A percentile compares a stretch with the other conserved stretches of the same genome.
These are phyloP conservation scores for Rhodosporidiobolus odoratus DNA, from an alignment of 768 basidiomycete species.

Conservation along the genomic window DNA sequence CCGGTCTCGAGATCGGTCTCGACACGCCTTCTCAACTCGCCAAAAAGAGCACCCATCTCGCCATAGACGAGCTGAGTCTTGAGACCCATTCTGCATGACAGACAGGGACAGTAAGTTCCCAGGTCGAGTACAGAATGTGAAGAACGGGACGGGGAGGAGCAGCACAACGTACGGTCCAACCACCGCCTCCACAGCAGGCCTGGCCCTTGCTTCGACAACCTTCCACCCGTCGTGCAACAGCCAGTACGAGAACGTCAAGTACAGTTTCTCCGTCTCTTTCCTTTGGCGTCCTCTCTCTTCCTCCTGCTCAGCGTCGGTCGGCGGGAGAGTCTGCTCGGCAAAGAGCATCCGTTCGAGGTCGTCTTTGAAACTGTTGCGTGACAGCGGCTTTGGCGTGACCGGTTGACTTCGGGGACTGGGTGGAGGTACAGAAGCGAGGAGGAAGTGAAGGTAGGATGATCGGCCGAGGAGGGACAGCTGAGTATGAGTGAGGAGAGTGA, in stretches of 20 bases:
- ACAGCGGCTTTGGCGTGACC: neutral
- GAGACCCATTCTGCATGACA: slow-evolving; percentile 64
- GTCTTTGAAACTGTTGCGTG: neutral
- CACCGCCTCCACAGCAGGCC: slow-evolving; percentile 69
- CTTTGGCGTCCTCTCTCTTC: slow-evolving; percentile 46
- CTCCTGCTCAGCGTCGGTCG: slow-evolving; percentile 5
- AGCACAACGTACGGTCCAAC: slow-evolving; percentile 65
- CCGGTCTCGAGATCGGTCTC: slow-evolving; percentile 59
- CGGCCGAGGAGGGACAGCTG: slow-evolving; percentile 83
- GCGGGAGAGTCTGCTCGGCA: slow-evolving; percentile 44
- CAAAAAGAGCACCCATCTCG: slow-evolving; percentile 64
- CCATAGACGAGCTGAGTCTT: slow-evolving; percentile 66
- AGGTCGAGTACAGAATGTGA: too few species aligned
- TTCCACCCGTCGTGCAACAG: slow-evolving; percentile 87
- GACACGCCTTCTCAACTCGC: slow-evolving; percentile 68
- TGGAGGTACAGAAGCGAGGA: slow-evolving; percentile 51
- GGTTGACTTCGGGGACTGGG: slow-evolving; percentile 10
- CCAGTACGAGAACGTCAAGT: slow-evolving; percentile 88
- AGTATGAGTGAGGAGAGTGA: slow-evolving; percentile 76
- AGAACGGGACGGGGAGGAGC: neutral
- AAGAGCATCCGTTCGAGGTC: slow-evolving; percentile 33
- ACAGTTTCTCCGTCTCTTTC: slow-evolving; percentile 71
- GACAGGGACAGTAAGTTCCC: neutral
- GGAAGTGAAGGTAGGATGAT: slow-evolving; percentile 66
- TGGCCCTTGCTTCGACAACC: slow-evolving; percentile 66